Conservation (phyloP, 352 stramenopile genomes). For the Globisporangium solare region DNA sequence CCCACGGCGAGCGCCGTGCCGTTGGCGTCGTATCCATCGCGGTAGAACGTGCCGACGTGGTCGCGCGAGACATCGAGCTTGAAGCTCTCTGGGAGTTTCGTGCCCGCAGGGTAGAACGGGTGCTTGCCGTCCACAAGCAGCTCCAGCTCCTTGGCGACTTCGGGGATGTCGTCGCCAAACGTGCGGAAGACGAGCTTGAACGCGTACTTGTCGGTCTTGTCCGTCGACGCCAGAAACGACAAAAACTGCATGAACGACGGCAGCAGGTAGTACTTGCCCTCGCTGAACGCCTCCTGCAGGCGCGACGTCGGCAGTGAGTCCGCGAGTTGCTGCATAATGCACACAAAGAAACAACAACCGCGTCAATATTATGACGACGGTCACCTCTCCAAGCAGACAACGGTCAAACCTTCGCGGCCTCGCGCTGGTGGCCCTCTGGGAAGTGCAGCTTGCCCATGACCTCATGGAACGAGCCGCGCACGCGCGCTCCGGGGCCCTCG, state of each 20-base stretch:
- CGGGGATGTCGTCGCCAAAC: constrained; percentile 74
- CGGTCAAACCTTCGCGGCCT: constrained; percentile 34
- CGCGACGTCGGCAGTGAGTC: constrained; percentile 35
- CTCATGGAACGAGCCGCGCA: constrained; percentile 50
- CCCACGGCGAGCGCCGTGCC: constrained; percentile 59
- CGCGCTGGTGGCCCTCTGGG: constrained; percentile 32
- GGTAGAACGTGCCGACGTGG: constrained; percentile 67
- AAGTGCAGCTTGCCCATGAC: constrained; percentile 81
- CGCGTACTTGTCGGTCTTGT: constrained; percentile 19
- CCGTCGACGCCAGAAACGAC: constrained; percentile 28
- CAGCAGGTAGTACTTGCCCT: constrained; percentile 78
- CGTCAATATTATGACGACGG: too few species aligned
- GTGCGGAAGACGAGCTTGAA: constrained; percentile 75
- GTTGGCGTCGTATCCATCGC: constrained; percentile 47
- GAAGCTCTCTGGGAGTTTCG: constrained; percentile 40
- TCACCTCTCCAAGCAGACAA: not conserved
- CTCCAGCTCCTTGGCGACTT: constrained; percentile 71
- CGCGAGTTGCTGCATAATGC: constrained; percentile 20
- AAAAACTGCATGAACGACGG: constrained; percentile 79
- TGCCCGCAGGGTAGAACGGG: constrained; percentile 29
- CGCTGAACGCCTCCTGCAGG: constrained; percentile 62
- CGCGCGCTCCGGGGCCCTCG: constrained; percentile 33
- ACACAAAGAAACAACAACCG: not conserved
- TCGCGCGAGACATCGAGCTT: constrained; percentile 31
- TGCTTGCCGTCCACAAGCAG: constrained; percentile 60